A percentile compares a stretch with the other conserved stretches of the same genome.
Evolutionary conservation across 2,329 filamentous ascomycete genomes (phyloP).

Genomic region (Domatiomyces globalis): DNA sequence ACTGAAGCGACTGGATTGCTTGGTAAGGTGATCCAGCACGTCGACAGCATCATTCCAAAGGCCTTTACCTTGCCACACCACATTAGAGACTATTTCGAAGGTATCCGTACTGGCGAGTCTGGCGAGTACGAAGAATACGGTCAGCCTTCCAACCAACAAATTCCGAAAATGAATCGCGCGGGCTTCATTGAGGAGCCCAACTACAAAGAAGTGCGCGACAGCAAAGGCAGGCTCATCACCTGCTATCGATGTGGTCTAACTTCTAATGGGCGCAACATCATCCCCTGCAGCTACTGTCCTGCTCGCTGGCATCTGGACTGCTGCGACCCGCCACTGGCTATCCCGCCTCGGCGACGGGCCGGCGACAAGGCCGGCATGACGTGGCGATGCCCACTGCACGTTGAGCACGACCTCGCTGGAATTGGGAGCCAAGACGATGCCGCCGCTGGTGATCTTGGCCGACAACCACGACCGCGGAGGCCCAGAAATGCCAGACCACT

Average conservation of each 20-base stretch:
- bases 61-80: conserved; percentile 58
- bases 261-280: conserved; percentile 54
- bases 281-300: conserved; percentile 72
- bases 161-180: conserved; percentile 26
- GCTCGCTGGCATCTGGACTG: conserved; percentile 88
- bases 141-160: conserved; percentile 15
- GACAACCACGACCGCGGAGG: conserved; percentile 33
- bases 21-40: conserved; percentile 46
- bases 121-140: conserved; percentile 65
- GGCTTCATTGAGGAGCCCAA: conserved; percentile 33
- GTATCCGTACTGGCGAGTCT: conserved; percentile 59
- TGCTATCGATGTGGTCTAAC: conserved; percentile 60
- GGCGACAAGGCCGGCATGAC: conserved; percentile 46
- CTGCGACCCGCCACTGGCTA: conserved; percentile 66
- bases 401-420: conserved; percentile 56
- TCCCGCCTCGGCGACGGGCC: conserved; percentile 48
- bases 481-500: conserved; percentile 36
- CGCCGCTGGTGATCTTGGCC: conserved; percentile 18
- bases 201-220: conserved; percentile 54
- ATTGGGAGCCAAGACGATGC: conserved; percentile 35
- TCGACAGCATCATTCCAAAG: conserved; percentile 56
- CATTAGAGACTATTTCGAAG: conserved; percentile 64
- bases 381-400: conserved; percentile 82
- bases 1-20: conserved; percentile 28
- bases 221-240: conserved; percentile 59